A percentile compares a stretch with the other conserved stretches of the same genome.
These are phyloP conservation scores for Nakaseomyces uthaithaninus DNA, from an alignment of 1,139 yeast genomes.

Conservation along the genomic window DNA sequence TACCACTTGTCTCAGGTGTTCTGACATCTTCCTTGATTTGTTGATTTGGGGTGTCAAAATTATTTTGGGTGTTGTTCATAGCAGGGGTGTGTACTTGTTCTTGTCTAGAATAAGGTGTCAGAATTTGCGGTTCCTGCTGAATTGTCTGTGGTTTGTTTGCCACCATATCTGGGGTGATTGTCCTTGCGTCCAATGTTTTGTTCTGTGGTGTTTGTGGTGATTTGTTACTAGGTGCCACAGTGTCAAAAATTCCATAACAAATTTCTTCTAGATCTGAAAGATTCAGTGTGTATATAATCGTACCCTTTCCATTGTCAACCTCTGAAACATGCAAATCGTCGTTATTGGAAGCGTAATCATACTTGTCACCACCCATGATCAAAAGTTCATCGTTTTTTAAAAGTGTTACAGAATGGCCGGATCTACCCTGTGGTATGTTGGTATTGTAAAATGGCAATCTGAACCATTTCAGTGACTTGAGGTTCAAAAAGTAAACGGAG, in stretches of 20 bases:
- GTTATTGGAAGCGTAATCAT: conserved; percentile 49
- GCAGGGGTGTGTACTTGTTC: background rate
- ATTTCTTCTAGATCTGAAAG: conserved; percentile 32
- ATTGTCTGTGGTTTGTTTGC: background rate
- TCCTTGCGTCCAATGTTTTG: background rate
- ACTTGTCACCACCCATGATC: conserved; percentile 88
- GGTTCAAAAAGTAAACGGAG: conserved; percentile 66
- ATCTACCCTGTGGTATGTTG: conserved; percentile 69
- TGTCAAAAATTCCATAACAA: conserved; percentile 32
- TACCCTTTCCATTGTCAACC: conserved; percentile 44
- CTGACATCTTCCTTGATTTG: background rate
- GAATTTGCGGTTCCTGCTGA: conserved; percentile 1
- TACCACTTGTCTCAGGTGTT: background rate
- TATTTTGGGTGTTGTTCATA: background rate
- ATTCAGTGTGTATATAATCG: conserved; percentile 60
- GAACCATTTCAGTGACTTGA: conserved; percentile 66
- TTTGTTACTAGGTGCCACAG: conserved; percentile 8
- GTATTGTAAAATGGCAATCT: conserved; percentile 46
- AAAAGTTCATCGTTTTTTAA: conserved; percentile 56
- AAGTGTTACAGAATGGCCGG: conserved; percentile 89
- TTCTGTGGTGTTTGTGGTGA: conserved; percentile 3
- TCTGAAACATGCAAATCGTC: conserved; percentile 38
- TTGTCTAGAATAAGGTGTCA: conserved; percentile 1
- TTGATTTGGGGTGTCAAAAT: background rate
- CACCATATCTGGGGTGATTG: background rate